Conservation (phyloP, 1,139 yeast genomes). For the Kurtzmaniella quercitrusa region DNA sequence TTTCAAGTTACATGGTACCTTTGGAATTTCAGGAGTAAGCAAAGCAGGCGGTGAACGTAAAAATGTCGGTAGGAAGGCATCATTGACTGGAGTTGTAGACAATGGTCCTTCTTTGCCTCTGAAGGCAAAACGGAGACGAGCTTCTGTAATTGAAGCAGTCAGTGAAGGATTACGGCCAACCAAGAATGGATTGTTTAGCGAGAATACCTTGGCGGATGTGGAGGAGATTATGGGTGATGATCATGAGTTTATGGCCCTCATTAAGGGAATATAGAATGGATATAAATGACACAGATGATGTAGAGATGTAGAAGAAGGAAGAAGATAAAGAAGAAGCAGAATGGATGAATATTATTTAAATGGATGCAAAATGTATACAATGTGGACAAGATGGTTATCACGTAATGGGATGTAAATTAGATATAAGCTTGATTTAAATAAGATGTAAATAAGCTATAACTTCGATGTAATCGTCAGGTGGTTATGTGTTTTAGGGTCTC, state of each 20-base stretch:
- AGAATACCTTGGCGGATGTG: constrained; percentile 65
- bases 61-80: constrained; percentile 8
- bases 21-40: not conserved
- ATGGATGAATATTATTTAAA: too few relatives aligned
- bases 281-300: not conserved
- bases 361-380: too few relatives aligned
- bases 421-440: too few relatives aligned
- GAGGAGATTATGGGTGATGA: constrained; percentile 56
- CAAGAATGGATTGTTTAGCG: constrained; percentile 70
- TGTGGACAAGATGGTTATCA: too few relatives aligned
- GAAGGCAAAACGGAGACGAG: constrained; percentile 44
- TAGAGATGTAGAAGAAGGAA: not conserved
- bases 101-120: constrained; percentile 16
- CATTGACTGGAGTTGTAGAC: constrained; percentile 8
- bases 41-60: not conserved
- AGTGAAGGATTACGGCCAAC: constrained; percentile 71
- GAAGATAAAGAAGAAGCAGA: not conserved
- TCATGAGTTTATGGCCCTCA: constrained; percentile 42
- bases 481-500: too few relatives aligned
- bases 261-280: constrained; percentile 30
- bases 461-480: too few relatives aligned
- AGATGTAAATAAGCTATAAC: too few relatives aligned
- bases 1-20: constrained; percentile 18
- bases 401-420: too few relatives aligned
- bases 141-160: constrained; percentile 69